Conservation (phyloP, 768 basidiomycete genomes). For the Imleria badia region DNA sequence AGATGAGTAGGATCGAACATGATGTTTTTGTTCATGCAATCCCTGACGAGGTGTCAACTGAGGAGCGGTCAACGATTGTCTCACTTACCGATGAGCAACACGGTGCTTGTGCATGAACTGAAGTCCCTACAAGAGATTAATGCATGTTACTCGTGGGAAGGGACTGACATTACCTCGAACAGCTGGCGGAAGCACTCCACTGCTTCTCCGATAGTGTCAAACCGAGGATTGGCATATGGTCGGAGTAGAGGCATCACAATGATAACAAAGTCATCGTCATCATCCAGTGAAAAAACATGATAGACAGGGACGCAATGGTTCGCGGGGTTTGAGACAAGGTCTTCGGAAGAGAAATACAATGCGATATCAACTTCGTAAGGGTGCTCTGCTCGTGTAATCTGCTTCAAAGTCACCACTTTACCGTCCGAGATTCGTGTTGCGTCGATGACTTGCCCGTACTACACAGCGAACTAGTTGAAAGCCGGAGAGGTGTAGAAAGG, state of each 20-base stretch:
- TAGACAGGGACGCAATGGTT: slow-evolving; percentile 31
- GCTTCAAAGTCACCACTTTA: slow-evolving; percentile 31
- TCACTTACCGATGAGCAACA: slow-evolving; percentile 36
- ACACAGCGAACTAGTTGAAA: too few relatives aligned
- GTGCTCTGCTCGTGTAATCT: not conserved
- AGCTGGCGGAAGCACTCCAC: slow-evolving; percentile 31
- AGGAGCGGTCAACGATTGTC: too few relatives aligned
- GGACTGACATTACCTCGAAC: slow-evolving; percentile 25
- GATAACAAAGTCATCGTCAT: slow-evolving; percentile 12
- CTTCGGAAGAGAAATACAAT: slow-evolving; percentile 15
- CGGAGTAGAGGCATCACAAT: slow-evolving; percentile 33
- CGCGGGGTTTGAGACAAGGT: not conserved
- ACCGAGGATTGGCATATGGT: slow-evolving; percentile 14
- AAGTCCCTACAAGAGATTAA: slow-evolving; percentile 17
- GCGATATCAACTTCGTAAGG: slow-evolving; percentile 28
- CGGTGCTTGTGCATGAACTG: slow-evolving; percentile 36
- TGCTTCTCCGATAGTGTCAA: slow-evolving; percentile 13
- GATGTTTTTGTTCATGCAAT: slow-evolving; percentile 31
- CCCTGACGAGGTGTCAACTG: slow-evolving; percentile 15
- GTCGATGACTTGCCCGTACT: slow-evolving; percentile 19
- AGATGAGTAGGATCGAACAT: slow-evolving; percentile 29
- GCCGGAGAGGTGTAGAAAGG: too few relatives aligned
- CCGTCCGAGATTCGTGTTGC: slow-evolving; percentile 32
- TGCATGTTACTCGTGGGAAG: not conserved
- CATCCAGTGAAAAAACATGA: slow-evolving; percentile 9